Evolutionary conservation across 2,329 filamentous ascomycete genomes (phyloP), one percentile per base, ranked within the genome.

Genomic region (Hirsutella rhossiliensis): DNA sequence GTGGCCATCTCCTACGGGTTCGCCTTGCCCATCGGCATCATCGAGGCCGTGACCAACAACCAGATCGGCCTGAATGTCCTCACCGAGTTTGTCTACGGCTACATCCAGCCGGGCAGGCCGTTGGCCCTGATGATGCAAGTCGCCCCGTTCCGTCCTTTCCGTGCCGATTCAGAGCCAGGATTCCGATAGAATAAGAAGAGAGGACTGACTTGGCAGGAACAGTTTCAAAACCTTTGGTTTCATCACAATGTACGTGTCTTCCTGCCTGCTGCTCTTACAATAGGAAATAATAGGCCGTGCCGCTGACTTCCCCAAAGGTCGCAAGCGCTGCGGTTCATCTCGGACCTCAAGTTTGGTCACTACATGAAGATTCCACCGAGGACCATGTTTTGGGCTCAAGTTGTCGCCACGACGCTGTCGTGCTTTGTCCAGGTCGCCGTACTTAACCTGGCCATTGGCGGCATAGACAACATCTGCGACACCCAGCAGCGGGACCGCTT

Each of bases 41-140:
- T 87, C 30, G 73, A 84, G 54, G 83, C 80, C 32, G 70, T 80
- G 5, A 83, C 82, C 4, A 79, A 84, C 54, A 80, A 82, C 58
- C 67, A 84, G 64, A 79, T 86, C 32, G 81, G 80, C 2, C 66
- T 87, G 31, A 87, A 87, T 49, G 82, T 88, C 23, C 65, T 87
- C 48, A 84, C 82, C 1, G 82, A 86, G 62, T 85, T 87, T 50
- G 65, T 88, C 4, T 78, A 79, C 46, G 84, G 84, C 1, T 87
- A 87, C 54, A 83, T 87, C 53, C 80, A 85, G 49, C 82, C 82
- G 0, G 84, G 84, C 3, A 66, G 75, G 6, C 83, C 84, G 0
- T 64, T 87, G 44, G 83, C 80, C 0, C 74, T 87, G 48, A 87
- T 88, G 82, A 70, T 87, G 65, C 84, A 56, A 51, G 66, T 54